phyloP scores from a whole-genome alignment of 2,329 filamentous ascomycete species.

The Cytospora mali region DNA sequence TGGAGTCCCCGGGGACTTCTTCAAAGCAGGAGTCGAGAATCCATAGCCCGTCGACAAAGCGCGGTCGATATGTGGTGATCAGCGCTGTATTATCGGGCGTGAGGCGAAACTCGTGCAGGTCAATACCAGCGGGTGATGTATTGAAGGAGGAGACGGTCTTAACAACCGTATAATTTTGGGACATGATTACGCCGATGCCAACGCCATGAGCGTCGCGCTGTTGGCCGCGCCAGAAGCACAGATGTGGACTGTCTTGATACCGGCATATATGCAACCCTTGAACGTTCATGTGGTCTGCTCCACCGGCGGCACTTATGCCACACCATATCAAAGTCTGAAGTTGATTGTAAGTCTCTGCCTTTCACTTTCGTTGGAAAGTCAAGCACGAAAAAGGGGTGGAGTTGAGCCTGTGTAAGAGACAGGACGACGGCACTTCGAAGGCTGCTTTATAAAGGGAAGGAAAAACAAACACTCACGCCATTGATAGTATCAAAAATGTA shows the following conservation, averaged over 20 bases:
- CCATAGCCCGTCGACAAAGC: slow-evolving; percentile 16
- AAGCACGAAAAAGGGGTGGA: too few relatives aligned
- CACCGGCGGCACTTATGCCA: slow-evolving; percentile 8
- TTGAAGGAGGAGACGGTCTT: slow-evolving; percentile 1
- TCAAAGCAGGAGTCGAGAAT: slow-evolving; percentile 18
- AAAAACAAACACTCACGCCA: neutral
- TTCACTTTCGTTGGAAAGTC: too few relatives aligned
- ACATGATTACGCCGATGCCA: slow-evolving; percentile 19
- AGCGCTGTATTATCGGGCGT: slow-evolving; percentile 18
- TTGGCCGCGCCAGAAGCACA: slow-evolving; percentile 21
- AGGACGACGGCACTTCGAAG: too few relatives aligned
- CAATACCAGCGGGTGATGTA: neutral
- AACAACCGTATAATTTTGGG: slow-evolving; percentile 19
- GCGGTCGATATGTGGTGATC: slow-evolving; percentile 14
- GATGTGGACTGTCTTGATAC: slow-evolving; percentile 9
- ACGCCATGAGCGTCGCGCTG: slow-evolving; percentile 17
- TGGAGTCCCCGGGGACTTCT: slow-evolving; percentile 5
- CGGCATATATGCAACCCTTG: slow-evolving; percentile 18
- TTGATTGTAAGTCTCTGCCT: neutral
- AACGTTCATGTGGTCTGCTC: neutral
- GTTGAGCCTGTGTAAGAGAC: too few relatives aligned
- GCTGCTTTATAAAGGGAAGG: too few relatives aligned
- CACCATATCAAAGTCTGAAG: slow-evolving; percentile 19
- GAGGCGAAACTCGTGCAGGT: slow-evolving; percentile 21
- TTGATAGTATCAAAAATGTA: slow-evolving; percentile 22